Evolutionary conservation across 2,329 filamentous ascomycete genomes (phyloP), one percentile per base, ranked within the genome.

Genomic region (Talaromyces albobiverticillius): DNA sequence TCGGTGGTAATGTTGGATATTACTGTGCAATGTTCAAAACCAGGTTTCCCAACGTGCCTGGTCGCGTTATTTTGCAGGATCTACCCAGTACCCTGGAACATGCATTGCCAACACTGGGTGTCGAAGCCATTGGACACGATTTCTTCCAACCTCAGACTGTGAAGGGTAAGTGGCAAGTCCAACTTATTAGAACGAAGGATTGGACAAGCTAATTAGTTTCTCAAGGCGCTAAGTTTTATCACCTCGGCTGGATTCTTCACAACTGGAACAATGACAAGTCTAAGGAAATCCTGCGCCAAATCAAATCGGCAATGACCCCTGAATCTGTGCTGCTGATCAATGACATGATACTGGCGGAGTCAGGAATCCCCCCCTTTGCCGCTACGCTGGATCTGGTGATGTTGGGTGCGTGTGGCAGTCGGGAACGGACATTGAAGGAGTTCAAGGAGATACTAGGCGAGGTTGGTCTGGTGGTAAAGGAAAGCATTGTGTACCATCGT

Each of bases 41-140:
- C 0, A 69, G 71, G 46, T 70, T 71, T 54, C 70, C 74, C 0
- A 46, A 68, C 0, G 60, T 66, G 0, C 70, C 72, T 0, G 78
- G 78, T 1, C 64, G 69, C 2, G 61, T 81, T 2, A 61, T 82
- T 1, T 63, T 82, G 0, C 77, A 82, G 57, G 80, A 82, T 55
- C 64, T 76, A 6, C 69, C 72, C 0, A 61, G 66, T 1, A 73
- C 80, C 10, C 46, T 67, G 41, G 57, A 60, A 31, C 53, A 66
- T 14, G 59, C 63, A n/a, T 22, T 41, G 40, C 36, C 22, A 9
- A 51, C 36, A n/a, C 40, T 34, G 23, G 48, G 36, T 2, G 40
- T 51, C 23, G 63, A 64, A 36, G 61, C 14, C 80, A 7, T 46
- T 20, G 25, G 9, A 20, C 50, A 53, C 29, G 31, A 53, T 23